Base-by-base conservation (phyloP, 306 rosid species). In the Astragalus membranaceus region DNA sequence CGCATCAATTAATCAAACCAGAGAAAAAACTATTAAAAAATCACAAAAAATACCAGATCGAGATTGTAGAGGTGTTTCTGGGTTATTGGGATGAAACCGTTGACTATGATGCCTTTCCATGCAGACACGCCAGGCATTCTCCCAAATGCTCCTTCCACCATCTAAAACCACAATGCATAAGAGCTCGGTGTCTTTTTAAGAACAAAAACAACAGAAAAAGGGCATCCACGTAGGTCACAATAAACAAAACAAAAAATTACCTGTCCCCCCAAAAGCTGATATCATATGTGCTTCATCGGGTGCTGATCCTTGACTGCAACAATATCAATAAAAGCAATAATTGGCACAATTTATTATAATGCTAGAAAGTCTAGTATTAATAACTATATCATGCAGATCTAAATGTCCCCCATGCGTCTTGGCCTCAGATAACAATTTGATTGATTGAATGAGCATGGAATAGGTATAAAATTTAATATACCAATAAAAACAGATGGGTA, bases 241-340 rank as follows among this genome's bases (percentile, higher is more conserved):
- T 42, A 43, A 42, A 64, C 43, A 51, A 48, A 69, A 26, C 30
- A 3, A 69, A 67, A 70, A 49, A 64, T 58, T 70, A 95, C 99
- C 99, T 70, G 84, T 74, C 70, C 96, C 96, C n/a, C 96, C 97
- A 83, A 89, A 95, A 78, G 97, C 96, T 52, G 99, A 87, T 67
- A 88, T 79, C 99, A 95, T 91, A 78, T 91, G 79, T 1, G 89
- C 85, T 83, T 95, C 99, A 44, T 95, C 99, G 1, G 99, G 97
- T 69, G 82, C 85, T 29, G 78, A 82, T 72, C 99, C 97, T 88
- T 95, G 99, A 78, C 99, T 95, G 88, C 85, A 86, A 62, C 71
- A 77, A 65, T 70, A 74, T 64, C 55, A 72, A 30, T 50, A 70
- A 46, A 73, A 68, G 11, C 71, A 58, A 78, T 12, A 69, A 69